Conservation (phyloP, 1,284 basidiomycete species). For the Puccinia horiana region DNA sequence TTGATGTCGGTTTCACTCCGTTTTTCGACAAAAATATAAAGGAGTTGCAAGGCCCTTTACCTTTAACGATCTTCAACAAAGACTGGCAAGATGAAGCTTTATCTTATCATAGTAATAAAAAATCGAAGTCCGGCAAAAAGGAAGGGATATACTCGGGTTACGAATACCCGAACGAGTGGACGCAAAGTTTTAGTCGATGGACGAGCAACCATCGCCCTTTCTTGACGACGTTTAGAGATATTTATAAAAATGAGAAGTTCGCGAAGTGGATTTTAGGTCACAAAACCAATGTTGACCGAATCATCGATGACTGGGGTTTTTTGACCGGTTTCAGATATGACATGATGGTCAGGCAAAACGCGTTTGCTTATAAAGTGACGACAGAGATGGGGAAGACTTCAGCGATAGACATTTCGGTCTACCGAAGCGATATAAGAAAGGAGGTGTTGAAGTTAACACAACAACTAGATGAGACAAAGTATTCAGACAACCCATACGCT, state of each 20-base stretch:
- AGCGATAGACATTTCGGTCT: neutral
- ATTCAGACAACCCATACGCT: neutral
- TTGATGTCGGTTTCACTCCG: neutral
- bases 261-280: neutral
- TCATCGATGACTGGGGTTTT: neutral
- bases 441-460: neutral
- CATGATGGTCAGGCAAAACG: neutral
- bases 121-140: neutral
- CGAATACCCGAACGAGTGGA: constrained; percentile 4
- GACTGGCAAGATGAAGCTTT: neutral
- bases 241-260: neutral
- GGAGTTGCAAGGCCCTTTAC: too few relatives aligned
- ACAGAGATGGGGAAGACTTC: neutral
- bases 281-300: neutral
- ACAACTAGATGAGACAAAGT: neutral
- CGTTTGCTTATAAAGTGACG: neutral
- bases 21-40: too few relatives aligned
- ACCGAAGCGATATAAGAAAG: neutral
- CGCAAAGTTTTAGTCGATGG: neutral
- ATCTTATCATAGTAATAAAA: neutral
- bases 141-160: neutral
- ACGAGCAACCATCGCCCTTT: neutral
- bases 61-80: too few relatives aligned
- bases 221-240: neutral
- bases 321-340: constrained; percentile 14